Evolutionary conservation across 352 stramenopile genomes (phyloP), one percentile per base, ranked within the genome.

Genomic region (Aphanomyces astaci): DNA sequence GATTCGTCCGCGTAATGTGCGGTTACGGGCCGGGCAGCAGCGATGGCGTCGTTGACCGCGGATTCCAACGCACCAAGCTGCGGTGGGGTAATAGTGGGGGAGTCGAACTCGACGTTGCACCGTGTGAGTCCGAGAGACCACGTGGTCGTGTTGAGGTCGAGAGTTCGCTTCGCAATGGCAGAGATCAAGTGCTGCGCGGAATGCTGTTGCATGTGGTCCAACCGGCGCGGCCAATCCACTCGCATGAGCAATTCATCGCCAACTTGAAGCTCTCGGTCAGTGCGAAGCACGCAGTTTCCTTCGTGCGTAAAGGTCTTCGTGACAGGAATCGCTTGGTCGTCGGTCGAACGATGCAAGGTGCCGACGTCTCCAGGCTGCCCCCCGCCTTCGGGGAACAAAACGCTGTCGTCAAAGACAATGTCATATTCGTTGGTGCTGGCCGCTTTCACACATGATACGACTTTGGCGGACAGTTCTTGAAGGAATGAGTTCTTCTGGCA

Each of bases 181-280:
- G 81, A 94, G 52, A 95, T 78, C 36, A 96, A 69, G 63, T 96
- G 89, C 73, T 96, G 89, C 39, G 79, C 87, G 62, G 89, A 95
- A 77, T 96, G 89, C 72, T 95, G 87, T 71, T 90, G 84, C 86
- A 95, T 95, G 74, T 95, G 86, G 64, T 95, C 88, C 32, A 88
- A 84, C 60, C 88, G 80, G 13, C 88, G 81, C 36, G 63, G 66
- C 87, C 87, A 95, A 71, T 95, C 78, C 24, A 96, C 78, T 0
- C 9, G 71, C 32, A 81, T 78, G 31, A 76, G 55, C 17, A 95
- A 82, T 22, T 77, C 70, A 30, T 87, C 73, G 2, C 77, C 84
- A 19, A 77, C 70, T 28, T 71, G 45, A 25, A 92, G 80, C 17
- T 68, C 62, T 1, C 62, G 49, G 15, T 32, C 22, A 4, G 30